Percentiles rank a stretch among this genome's conserved stretches.
Conservation (phyloP, 768 basidiomycete species). For the Mycena albidolilacea region DNA sequence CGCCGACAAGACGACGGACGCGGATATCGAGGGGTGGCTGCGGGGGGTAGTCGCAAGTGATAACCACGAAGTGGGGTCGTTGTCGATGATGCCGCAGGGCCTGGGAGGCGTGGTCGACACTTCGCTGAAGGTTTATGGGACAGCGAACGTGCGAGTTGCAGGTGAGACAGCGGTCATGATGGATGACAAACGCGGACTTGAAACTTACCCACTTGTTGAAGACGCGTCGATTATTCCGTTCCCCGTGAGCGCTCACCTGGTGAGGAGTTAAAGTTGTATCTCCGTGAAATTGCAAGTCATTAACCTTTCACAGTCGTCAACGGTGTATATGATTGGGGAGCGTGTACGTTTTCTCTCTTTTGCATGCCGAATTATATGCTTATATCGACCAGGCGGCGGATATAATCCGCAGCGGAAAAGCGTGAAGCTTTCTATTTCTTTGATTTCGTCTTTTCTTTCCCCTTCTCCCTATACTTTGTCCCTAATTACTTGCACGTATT, state of each 20-base stretch:
- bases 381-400: constrained; percentile 34
- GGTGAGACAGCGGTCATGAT: constrained; percentile 35
- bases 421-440: background rate
- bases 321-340: constrained; percentile 51
- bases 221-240: constrained; percentile 54
- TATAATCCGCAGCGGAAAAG: constrained; percentile 33
- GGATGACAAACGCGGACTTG: background rate
- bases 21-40: constrained; percentile 46
- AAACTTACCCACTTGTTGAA: background rate
- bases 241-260: constrained; percentile 51
- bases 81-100: constrained; percentile 57
- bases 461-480: too few relatives aligned
- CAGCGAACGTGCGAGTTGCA: constrained; percentile 53
- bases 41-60: constrained; percentile 47
- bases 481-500: too few relatives aligned
- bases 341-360: constrained; percentile 35
- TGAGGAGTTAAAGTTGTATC: constrained; percentile 30
- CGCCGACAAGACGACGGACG: constrained; percentile 36
- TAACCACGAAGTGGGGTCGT: constrained; percentile 54
- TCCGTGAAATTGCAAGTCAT: background rate
- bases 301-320: constrained; percentile 38
- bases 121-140: constrained; percentile 53
- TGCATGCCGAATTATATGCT: background rate
- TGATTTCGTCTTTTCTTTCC: too few relatives aligned
- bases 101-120: constrained; percentile 57